Base-by-base conservation (phyloP, 331 rosid species). In the Malus hybrid region DNA sequence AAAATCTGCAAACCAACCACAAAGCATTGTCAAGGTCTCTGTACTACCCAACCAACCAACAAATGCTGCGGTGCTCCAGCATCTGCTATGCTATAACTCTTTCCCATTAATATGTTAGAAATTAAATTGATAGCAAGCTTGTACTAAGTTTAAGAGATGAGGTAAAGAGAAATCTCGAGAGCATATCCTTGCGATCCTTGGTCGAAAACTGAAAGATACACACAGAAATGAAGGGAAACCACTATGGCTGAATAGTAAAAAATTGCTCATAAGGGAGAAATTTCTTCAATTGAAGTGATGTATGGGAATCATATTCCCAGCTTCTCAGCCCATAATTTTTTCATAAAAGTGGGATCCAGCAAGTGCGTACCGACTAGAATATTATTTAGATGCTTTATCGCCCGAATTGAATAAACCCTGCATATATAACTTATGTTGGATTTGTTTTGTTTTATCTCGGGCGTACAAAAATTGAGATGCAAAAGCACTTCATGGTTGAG, bases 1-100 rank as follows among this genome's bases (percentile, higher is more conserved):
- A 94, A 94, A 84, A 90, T 94, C 99, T 94, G 97, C 82, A 80
- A 70, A 74, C 58, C 82, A 24, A 29, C 34, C 68, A 53, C 61
- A 72, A 55, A 7, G 20, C 66, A 20, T 5, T 3, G 10, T 72
- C 66, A 72, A 9, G 52, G 39, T 55, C 34, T 53, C 52, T 20
- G 18, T 10, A 56, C 7, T 19, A 53, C 30, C 63, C 16, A 29
- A 28, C 26, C 10, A 22, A 24, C 24, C 24, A 9, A 66, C 42
- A 29, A 6, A 10, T 2, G 96, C 63, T 22, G 76, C 50, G 52
- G 77, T 33, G 29, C 29, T 28, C 29, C 29, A 28, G 29, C 29
- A 28, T 28, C 29, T 28, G 29, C 29, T 28, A 28, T 73, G 30
- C 56, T 73, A 46, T 73, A 46, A 10, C 67, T 62, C 36, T 66